These are phyloP conservation scores for Myriosclerotinia curreyana DNA, from an alignment of 2,329 filamentous ascomycete genomes.

Conservation along the genomic window DNA sequence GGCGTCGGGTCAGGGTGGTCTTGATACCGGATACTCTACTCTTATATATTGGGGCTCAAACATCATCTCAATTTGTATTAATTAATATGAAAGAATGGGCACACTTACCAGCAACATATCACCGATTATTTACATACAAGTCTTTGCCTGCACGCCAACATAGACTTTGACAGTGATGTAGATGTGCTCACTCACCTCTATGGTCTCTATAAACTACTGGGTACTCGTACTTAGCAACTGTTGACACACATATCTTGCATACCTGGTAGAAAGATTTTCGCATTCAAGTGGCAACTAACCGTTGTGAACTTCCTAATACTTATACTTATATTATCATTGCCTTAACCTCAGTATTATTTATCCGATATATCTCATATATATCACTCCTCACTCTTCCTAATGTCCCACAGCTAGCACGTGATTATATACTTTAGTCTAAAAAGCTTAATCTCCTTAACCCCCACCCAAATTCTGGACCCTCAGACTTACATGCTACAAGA, in stretches of 20 bases:
- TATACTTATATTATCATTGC: no score
- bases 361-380: no score
- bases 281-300: no score
- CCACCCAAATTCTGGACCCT: slow-evolving; percentile 18
- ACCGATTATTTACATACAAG: not conserved
- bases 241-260: no score
- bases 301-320: no score
- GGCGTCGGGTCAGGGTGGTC: slow-evolving; percentile 22
- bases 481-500: slow-evolving; percentile 8
- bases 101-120: not conserved
- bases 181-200: no score
- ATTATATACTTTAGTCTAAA: not conserved
- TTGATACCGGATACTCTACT: not conserved
- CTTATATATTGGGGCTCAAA: not conserved
- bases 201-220: no score
- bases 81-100: not conserved
- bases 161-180: not conserved
- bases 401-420: not conserved
- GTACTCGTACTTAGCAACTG: no score
- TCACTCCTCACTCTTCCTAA: not conserved
- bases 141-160: no score
- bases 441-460: slow-evolving; percentile 15
- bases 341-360: no score
- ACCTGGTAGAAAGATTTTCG: no score
- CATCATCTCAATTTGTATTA: not conserved